These are phyloP conservation scores for Cucurbita ficifolia DNA, from an alignment of 306 rosid species.

Conservation along the genomic window DNA sequence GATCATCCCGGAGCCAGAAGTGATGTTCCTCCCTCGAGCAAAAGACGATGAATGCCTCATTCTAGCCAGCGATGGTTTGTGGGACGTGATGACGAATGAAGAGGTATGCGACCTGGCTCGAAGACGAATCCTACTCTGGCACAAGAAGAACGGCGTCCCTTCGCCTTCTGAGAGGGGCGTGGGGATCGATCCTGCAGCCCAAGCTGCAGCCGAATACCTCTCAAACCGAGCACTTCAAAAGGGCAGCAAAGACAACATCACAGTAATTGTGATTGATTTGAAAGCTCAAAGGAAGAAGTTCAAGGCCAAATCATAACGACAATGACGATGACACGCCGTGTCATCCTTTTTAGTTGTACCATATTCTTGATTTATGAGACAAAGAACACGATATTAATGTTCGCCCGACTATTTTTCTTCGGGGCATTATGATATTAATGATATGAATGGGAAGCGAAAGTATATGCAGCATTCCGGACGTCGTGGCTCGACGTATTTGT, in stretches of 20 bases:
- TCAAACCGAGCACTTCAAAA: constrained; percentile 68
- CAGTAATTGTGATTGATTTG: constrained; percentile 70
- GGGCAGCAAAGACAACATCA: constrained; percentile 79
- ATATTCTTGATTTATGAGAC: constrained; percentile 17
- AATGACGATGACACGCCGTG: background rate
- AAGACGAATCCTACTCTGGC: constrained; percentile 63
- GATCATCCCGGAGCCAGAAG: constrained; percentile 94
- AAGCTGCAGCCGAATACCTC: constrained; percentile 80
- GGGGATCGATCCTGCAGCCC: constrained; percentile 72
- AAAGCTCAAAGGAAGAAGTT: constrained; percentile 83
- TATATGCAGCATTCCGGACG: constrained; percentile 29
- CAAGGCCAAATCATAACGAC: constrained; percentile 50
- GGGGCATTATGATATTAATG: constrained; percentile 40
- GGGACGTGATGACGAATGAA: constrained; percentile 85
- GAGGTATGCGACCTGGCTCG: constrained; percentile 75
- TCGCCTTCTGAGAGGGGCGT: constrained; percentile 45
- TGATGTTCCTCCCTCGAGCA: constrained; percentile 50
- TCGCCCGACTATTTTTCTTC: constrained; percentile 54
- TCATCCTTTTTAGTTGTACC: constrained; percentile 12
- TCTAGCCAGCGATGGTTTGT: constrained; percentile 80
- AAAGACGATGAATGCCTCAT: constrained; percentile 74
- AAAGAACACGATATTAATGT: constrained; percentile 17
- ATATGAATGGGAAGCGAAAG: constrained; percentile 23
- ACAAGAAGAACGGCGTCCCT: constrained; percentile 53
- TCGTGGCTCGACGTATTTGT: constrained; percentile 21